Conservation (phyloP, 208 protist species). For the Wallacemonas collosoma region DNA sequence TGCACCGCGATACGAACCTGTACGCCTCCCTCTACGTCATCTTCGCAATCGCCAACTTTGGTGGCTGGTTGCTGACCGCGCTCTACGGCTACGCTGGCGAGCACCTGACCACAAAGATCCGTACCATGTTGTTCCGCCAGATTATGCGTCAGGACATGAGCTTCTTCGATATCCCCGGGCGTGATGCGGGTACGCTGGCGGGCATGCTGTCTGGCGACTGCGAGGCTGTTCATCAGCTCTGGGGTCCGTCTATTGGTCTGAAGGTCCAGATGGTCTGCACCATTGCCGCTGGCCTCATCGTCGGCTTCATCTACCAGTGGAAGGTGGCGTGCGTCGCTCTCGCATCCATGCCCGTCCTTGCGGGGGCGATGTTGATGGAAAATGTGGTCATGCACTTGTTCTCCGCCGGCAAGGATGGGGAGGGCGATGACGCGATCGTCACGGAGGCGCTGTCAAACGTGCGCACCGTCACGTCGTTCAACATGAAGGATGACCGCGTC, state of each 20-base stretch:
- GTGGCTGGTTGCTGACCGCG: conserved; percentile 49
- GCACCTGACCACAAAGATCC: conserved; percentile 65
- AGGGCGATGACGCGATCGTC: conserved; percentile 53
- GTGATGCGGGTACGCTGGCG: conserved; percentile 63
- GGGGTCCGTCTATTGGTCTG: conserved; percentile 66
- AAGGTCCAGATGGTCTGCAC: conserved; percentile 56
- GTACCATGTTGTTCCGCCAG: conserved; percentile 64
- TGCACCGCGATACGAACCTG: conserved; percentile 46
- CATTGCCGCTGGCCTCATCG: conserved; percentile 50
- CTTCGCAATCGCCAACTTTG: conserved; percentile 38
- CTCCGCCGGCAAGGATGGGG: conserved; percentile 38
- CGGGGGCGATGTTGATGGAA: conserved; percentile 31
- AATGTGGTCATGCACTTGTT: conserved; percentile 45
- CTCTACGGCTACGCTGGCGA: conserved; percentile 79
- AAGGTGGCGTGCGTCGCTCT: conserved; percentile 69
- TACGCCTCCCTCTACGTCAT: conserved; percentile 59
- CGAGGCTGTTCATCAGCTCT: conserved; percentile 80
- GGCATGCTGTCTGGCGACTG: conserved; percentile 82
- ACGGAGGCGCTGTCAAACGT: conserved; percentile 75
- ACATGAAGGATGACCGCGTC: conserved; percentile 56
- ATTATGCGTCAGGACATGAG: conserved; percentile 83
- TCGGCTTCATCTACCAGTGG: conserved; percentile 75
- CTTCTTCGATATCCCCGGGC: conserved; percentile 82
- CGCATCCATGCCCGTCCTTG: conserved; percentile 62
- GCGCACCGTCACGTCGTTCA: conserved; percentile 84